Conservation (phyloP, 2,329 filamentous ascomycete species). For the Catunica adiposa region DNA sequence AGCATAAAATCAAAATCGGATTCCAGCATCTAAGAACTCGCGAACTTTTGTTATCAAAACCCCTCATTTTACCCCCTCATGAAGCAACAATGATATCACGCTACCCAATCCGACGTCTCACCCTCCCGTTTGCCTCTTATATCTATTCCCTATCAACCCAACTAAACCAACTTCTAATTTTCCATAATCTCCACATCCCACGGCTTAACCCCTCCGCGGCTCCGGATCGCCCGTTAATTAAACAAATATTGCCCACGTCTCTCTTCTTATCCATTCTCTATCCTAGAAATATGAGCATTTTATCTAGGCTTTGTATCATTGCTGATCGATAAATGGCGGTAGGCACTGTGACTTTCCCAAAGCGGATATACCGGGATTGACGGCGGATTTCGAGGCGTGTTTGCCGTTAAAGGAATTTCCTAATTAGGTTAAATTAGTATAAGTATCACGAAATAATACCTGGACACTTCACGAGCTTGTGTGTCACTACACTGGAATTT, state of each 20-base stretch:
- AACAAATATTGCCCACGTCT: too few species aligned
- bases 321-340: not conserved
- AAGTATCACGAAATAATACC: not conserved
- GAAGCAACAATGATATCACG: not conserved
- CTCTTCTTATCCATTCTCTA: too few species aligned
- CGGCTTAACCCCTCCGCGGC: too few species aligned
- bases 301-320: too few species aligned
- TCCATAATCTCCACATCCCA: too few species aligned
- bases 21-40: too few species aligned
- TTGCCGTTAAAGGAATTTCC: not conserved
- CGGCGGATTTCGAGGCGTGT: not conserved
- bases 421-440: not conserved
- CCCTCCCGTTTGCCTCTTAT: not conserved
- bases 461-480: not conserved
- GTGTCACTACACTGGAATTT: too few species aligned
- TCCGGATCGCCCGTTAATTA: too few species aligned
- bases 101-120: not conserved
- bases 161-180: not conserved
- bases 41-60: too few species aligned
- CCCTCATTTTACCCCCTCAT: not conserved
- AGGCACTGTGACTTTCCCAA: not conserved
- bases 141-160: not conserved
- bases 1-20: too few species aligned
- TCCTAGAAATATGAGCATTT: too few species aligned
- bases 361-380: not conserved